Evolutionary conservation across 345 rosid genomes (phyloP).

Genomic region (Eucalyptus polybractea): DNA sequence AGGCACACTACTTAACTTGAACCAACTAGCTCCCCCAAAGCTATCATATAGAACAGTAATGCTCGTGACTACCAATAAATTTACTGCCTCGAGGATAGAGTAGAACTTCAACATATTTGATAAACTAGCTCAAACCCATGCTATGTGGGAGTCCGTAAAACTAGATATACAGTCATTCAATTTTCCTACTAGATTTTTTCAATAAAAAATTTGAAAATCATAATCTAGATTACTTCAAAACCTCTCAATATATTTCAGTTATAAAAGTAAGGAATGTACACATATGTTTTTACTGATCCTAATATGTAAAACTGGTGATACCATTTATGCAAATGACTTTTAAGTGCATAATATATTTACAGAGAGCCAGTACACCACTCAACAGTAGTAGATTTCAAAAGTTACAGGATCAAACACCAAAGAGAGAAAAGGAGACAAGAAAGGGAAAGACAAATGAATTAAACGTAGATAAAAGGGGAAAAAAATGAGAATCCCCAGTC

Average conservation of each 20-base stretch:
- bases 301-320: not conserved
- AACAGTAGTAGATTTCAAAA: not conserved
- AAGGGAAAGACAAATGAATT: not conserved
- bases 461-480: not conserved
- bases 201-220: not conserved
- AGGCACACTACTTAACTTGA: not conserved
- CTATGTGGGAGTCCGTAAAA: not conserved
- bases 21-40: not conserved
- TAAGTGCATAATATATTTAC: not conserved
- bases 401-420: not conserved
- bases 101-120: not conserved
- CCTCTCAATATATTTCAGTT: not conserved
- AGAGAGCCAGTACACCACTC: not conserved
- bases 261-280: not conserved
- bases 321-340: not conserved
- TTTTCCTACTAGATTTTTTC: not conserved
- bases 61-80: not conserved
- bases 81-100: not conserved
- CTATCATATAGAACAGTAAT: not conserved
- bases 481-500: not conserved
- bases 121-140: not conserved
- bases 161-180: not conserved
- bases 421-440: not conserved
- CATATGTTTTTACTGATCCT: not conserved
- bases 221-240: not conserved